These are phyloP conservation scores for Aureobasidium pullulans DNA, from an alignment of 2,329 filamentous ascomycete species.

Conservation along the genomic window DNA sequence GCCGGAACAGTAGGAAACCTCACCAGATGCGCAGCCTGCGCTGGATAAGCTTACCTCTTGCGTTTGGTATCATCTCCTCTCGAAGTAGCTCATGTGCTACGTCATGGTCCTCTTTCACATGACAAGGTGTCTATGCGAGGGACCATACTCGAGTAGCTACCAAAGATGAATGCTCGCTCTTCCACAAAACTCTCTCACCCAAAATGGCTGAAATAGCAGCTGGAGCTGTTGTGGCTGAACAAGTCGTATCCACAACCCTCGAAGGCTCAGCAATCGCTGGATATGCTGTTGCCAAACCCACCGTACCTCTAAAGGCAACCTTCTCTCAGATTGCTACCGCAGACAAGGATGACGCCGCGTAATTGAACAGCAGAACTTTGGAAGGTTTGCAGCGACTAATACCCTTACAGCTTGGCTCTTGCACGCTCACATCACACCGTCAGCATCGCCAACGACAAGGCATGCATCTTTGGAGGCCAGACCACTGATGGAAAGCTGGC, in stretches of 20 bases:
- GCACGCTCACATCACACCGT: conserved; percentile 32
- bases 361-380: background rate
- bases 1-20: too few species aligned
- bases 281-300: conserved; percentile 36
- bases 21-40: too few species aligned
- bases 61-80: too few species aligned
- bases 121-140: background rate
- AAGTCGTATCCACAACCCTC: conserved; percentile 32
- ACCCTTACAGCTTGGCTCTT: conserved; percentile 20
- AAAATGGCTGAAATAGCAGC: conserved; percentile 35
- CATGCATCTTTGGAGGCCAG: conserved; percentile 39
- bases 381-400: background rate
- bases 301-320: conserved; percentile 35
- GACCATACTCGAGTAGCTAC: background rate
- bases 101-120: background rate
- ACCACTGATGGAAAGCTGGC: conserved; percentile 30
- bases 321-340: conserved; percentile 35
- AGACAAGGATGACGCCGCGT: conserved; percentile 28
- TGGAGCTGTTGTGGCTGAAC: conserved; percentile 32
- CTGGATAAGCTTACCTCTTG: too few species aligned
- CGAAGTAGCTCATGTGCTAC: background rate
- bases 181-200: background rate
- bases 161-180: background rate
- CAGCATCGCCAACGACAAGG: conserved; percentile 30
- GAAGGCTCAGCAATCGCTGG: conserved; percentile 33